Evolutionary conservation across 371 early-diverging fungal species (phyloP).

Genomic region (Basidiobolus meristosporus): DNA sequence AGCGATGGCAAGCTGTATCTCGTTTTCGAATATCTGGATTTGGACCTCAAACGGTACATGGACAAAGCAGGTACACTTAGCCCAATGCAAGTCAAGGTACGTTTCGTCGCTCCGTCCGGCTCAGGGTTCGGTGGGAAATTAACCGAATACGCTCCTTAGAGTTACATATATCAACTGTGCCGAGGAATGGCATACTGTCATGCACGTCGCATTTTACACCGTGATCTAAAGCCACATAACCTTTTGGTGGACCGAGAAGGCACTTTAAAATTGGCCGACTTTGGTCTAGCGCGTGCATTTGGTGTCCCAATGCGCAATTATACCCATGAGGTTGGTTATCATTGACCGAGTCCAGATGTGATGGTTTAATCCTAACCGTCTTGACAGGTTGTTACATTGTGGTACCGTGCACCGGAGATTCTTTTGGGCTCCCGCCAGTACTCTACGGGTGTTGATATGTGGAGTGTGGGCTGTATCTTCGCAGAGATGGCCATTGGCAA

Average conservation of each 20-base stretch:
- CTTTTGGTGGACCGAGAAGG: constrained; percentile 80
- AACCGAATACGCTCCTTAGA: constrained; percentile 21
- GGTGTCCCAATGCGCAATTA: constrained; percentile 78
- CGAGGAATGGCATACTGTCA: constrained; percentile 76
- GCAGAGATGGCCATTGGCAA: constrained; percentile 78
- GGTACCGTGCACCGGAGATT: constrained; percentile 97
- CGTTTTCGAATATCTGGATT: constrained; percentile 91
- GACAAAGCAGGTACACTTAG: constrained; percentile 13
- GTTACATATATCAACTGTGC: constrained; percentile 76
- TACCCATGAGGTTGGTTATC: constrained; percentile 52
- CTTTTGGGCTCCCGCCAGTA: constrained; percentile 81
- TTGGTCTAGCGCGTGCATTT: constrained; percentile 86
- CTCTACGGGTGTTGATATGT: constrained; percentile 89
- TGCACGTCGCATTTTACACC: constrained; percentile 70
- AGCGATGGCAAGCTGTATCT: constrained; percentile 79
- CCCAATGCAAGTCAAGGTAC: neutral
- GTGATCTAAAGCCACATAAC: constrained; percentile 88
- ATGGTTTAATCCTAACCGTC: constrained; percentile 47
- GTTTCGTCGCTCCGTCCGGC: constrained; percentile 25
- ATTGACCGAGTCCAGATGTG: constrained; percentile 22
- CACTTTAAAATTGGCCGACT: constrained; percentile 86
- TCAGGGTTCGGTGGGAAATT: constrained; percentile 69
- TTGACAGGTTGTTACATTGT: constrained; percentile 83
- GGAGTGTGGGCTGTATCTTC: constrained; percentile 96
- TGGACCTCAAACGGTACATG: constrained; percentile 92